Evolutionary conservation across 2,329 filamentous ascomycete genomes (phyloP).

Genomic region (Penicillium crustosum): DNA sequence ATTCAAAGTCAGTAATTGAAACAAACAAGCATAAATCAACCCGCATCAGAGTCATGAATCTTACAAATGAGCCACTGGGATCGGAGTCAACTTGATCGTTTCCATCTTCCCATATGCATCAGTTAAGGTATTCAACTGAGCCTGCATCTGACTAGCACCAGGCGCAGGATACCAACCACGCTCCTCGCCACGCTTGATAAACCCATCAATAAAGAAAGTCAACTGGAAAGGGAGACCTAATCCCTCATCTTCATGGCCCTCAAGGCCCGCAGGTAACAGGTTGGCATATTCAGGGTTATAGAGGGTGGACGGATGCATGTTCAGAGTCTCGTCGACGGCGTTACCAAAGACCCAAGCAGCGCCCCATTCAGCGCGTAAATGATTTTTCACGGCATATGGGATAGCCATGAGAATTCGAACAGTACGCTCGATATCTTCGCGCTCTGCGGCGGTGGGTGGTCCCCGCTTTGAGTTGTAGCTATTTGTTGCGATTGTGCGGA

Average conservation of each 20-base stretch:
- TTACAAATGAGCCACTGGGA: conserved; percentile 62
- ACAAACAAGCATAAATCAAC: neutral
- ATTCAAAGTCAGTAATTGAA: neutral
- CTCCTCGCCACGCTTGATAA: conserved; percentile 57
- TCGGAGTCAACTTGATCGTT: conserved; percentile 63
- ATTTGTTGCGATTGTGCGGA: conserved; percentile 56
- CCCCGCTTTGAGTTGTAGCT: conserved; percentile 36
- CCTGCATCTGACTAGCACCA: conserved; percentile 58
- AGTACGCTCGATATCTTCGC: conserved; percentile 58
- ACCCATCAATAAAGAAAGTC: conserved; percentile 59
- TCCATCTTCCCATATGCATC: conserved; percentile 64
- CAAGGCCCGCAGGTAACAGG: conserved; percentile 51
- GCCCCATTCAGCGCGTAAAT: conserved; percentile 63
- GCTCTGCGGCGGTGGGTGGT: conserved; percentile 45
- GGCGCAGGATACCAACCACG: conserved; percentile 62
- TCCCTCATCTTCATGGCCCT: conserved; percentile 59
- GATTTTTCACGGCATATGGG: conserved; percentile 64
- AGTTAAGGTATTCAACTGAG: conserved; percentile 57
- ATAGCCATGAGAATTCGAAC: conserved; percentile 61
- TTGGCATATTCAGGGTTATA: conserved; percentile 52
- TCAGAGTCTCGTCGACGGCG: conserved; percentile 31
- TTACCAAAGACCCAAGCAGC: conserved; percentile 40
- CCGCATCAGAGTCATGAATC: conserved; percentile 7
- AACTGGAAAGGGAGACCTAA: conserved; percentile 62
- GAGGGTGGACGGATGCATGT: conserved; percentile 30